Evolutionary conservation across 768 basidiomycete genomes (phyloP).

Genomic region (Tulasnella sp.): DNA sequence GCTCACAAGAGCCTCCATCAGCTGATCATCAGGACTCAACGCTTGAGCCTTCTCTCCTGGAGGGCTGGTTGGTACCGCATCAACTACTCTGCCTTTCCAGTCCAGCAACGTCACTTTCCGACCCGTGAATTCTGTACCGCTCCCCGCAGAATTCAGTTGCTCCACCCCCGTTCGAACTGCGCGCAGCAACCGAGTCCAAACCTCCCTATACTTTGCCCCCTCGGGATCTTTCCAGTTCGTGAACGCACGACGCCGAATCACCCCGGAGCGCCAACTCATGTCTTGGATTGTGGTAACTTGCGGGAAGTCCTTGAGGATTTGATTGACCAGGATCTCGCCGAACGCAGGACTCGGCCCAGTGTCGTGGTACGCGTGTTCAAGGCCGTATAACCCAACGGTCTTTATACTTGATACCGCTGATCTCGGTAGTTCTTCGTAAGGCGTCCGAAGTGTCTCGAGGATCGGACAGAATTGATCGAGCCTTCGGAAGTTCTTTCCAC

Average conservation of each 20-base stretch:
- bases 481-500: neutral
- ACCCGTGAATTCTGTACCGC: neutral
- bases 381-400: neutral
- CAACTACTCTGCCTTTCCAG: neutral
- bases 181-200: neutral
- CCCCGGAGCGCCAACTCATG: slow-evolving; percentile 1
- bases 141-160: neutral
- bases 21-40: neutral
- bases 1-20: slow-evolving; percentile 2
- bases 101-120: neutral
- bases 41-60: neutral
- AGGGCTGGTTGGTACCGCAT: neutral
- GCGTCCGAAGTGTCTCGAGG: neutral
- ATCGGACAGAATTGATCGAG: neutral
- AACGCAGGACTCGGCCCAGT: neutral
- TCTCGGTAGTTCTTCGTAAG: neutral
- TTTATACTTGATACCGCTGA: neutral
- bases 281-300: neutral
- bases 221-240: neutral
- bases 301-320: neutral
- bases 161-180: neutral
- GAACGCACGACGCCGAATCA: neutral
- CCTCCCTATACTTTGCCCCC: neutral
- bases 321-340: neutral
- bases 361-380: neutral